Evolutionary conservation across 1,139 yeast genomes (phyloP).

Genomic region (Eremothecium cymbalariae): DNA sequence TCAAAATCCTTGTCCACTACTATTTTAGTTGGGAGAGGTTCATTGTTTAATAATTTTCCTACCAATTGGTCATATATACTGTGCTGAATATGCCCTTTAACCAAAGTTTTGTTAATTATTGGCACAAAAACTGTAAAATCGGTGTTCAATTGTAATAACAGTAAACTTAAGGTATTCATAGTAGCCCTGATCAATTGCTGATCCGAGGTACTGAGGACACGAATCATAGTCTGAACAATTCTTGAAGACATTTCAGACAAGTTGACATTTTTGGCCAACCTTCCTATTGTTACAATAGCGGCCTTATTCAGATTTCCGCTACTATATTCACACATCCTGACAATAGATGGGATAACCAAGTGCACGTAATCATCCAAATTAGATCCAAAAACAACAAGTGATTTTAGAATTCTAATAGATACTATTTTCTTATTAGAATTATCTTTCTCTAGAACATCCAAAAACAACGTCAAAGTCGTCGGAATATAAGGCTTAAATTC

Average conservation of each 20-base stretch:
- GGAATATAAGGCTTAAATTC: constrained; percentile 85
- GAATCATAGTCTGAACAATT: constrained; percentile 74
- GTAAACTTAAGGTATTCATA: constrained; percentile 72
- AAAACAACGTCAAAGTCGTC: constrained; percentile 62
- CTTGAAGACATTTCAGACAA: constrained; percentile 86
- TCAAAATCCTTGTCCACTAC: constrained; percentile 64
- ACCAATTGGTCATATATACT: constrained; percentile 76
- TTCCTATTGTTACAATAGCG: constrained; percentile 80
- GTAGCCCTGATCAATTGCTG: constrained; percentile 60
- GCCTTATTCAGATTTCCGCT: constrained; percentile 51
- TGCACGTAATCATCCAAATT: constrained; percentile 86
- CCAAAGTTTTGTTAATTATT: constrained; percentile 63
- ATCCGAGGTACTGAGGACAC: constrained; percentile 52
- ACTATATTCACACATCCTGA: constrained; percentile 69
- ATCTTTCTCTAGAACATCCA: constrained; percentile 75
- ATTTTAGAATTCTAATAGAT: constrained; percentile 68
- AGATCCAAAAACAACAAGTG: constrained; percentile 82
- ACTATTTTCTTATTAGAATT: constrained; percentile 55
- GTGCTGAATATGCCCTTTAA: constrained; percentile 58
- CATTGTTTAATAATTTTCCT: constrained; percentile 72
- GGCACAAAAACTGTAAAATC: constrained; percentile 88
- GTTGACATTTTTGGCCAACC: constrained; percentile 63
- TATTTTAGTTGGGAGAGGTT: constrained; percentile 74
- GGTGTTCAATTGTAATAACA: constrained; percentile 71
- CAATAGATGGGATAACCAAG: constrained; percentile 75